A percentile compares a stretch with the other conserved stretches of the same genome.
Evolutionary conservation across 129 eudicot genomes (phyloP).

Genomic region (Helianthus tuberosus): DNA sequence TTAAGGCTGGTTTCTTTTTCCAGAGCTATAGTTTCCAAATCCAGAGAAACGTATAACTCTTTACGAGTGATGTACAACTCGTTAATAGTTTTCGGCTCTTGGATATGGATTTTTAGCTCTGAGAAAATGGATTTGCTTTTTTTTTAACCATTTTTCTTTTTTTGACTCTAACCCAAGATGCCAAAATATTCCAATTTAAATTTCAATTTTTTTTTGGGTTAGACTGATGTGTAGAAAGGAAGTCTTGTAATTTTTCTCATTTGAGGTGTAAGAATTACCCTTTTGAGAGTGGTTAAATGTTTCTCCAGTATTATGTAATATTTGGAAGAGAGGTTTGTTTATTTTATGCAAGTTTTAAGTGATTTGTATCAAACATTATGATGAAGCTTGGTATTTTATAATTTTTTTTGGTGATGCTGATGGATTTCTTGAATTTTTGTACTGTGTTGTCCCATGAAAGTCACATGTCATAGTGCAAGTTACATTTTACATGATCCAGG

Average conservation of each 20-base stretch:
- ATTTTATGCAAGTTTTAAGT: not conserved
- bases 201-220: slow-evolving; percentile 35
- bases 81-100: not conserved
- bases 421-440: not conserved
- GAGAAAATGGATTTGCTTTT: slow-evolving; percentile 9
- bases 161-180: slow-evolving; percentile 34
- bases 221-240: slow-evolving; percentile 34
- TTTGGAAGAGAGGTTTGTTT: slow-evolving; percentile 6
- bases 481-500: too few relatives aligned
- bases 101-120: slow-evolving; percentile 20
- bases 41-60: slow-evolving; percentile 1
- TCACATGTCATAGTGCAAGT: too few relatives aligned
- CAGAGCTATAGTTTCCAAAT: slow-evolving; percentile 23
- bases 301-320: slow-evolving; percentile 25
- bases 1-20: slow-evolving; percentile 19
- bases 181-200: slow-evolving; percentile 21
- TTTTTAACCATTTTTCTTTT: slow-evolving; percentile 23
- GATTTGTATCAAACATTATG: not conserved
- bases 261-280: slow-evolving; percentile 32
- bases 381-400: not conserved
- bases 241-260: slow-evolving; percentile 37
- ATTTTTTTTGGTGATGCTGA: not conserved
- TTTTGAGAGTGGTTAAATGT: slow-evolving; percentile 33
- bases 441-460: not conserved
- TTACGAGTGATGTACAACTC: not conserved